Base-by-base conservation (phyloP, 352 stramenopile genomes). In the Phytophthora crassamura region DNA sequence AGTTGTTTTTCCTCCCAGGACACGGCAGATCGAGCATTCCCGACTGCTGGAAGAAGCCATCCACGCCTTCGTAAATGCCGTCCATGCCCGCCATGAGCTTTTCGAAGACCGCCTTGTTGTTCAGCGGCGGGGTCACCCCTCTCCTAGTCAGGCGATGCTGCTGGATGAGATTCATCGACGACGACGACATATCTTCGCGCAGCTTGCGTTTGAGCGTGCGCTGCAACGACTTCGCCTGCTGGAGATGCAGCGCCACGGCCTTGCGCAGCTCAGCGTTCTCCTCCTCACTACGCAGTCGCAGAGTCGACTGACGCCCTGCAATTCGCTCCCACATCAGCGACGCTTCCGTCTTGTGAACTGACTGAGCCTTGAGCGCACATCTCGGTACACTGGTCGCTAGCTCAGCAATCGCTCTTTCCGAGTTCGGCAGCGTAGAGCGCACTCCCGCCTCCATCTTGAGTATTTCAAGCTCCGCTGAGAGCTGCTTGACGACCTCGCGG, bases 31-130 rank as follows among this genome's bases (percentile, higher is more conserved):
- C 35, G 5, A 45, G 16, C 59, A 69, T 69, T 10, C 52, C 53
- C 0, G 8, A 16, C 1, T 49, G 15, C 11, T 55, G 12, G 7
- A 68, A 69, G 15, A 66, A 65, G 0, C 12, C 18, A 9, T 73
- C 65, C 11, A 73, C 28, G 2, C 25, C 35, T 12, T 52, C 32
- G 28, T 60, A 60, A 5, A 61, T 15, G 7, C 11, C 40, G 20
- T 73, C 59, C 33, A 73, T 39, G 1, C 65, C 65, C 0, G 10
- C 35, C 46, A 66, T 15, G 4, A 73, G 59, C 9, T 55, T 22
- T 7, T 69, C 59, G 22, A 73, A 73, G 0, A 73, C 65, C 1
- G 25, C 7, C 35, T 65, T 57, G 36, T 55, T 73, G 42, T 73
- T 48, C 35, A 48, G 7, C 11, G 65, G 65, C 10, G 65, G 65